Evolutionary conservation across 1,284 basidiomycete genomes (phyloP), one percentile per base, ranked within the genome.

Genomic region (Moniliella sp.): DNA sequence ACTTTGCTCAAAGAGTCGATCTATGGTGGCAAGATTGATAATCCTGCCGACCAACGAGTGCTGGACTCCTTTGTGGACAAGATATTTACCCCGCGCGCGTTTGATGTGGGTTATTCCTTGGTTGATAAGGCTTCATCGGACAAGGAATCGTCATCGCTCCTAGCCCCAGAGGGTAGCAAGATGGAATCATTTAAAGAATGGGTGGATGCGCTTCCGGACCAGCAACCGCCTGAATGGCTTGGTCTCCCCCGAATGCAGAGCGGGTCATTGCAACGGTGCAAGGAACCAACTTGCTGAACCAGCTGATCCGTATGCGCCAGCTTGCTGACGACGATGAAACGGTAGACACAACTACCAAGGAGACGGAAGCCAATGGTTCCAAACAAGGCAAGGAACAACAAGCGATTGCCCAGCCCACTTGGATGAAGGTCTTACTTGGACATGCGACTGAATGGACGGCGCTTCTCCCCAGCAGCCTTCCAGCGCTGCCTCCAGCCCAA

Each of bases 1-100:
- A 40, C 52, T 29, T 34, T 57, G 14, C 45, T 59, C 26, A 48
- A 52, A 31, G 42, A 53, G 40, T 43, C 36, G 27, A 45, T 59
- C 16, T 59, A 59, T 35, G 57, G 57, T 5, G 48, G 55, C 27
- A 56, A 54, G 42, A 48, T 57, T 27, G 57, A 59, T 34, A 48
- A 47, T 16, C 32, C 30, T 4, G 41, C 50, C 4, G 57, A 59
- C 32, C 57, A 57, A 39, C 35, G 36, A 9, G 30, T 59, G 36
- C 45, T 59, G 17, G 50, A 59, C 29, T 46, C 50, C 15, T 54
- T 59, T 21, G 52, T 59, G 17, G 50, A 54, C 18, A 46, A 40
- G 18, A 38, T 59, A 4, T 57, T 59, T 30, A 50, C 43, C n/a
- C 47, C 55, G 1, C 33, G 32, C 1, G 52, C 52, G 13, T 59